A percentile compares a stretch with the other conserved stretches of the same genome.
Conservation (phyloP, 345 rosid species). For the Gynandropsis gynandra region DNA sequence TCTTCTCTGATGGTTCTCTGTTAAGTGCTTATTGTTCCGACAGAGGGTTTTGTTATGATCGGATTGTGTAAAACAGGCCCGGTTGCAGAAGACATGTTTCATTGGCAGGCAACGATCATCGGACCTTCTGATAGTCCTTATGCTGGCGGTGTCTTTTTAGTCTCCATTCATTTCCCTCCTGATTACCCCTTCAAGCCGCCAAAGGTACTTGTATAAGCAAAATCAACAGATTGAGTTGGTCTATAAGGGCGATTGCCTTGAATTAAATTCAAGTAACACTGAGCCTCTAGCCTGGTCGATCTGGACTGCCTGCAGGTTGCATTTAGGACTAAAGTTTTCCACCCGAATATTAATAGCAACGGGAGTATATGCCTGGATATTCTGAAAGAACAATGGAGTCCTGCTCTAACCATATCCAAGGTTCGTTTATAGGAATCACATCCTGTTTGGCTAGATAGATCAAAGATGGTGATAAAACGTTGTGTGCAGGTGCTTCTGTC, state of each 20-base stretch:
- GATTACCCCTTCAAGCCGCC: slow-evolving; percentile 47
- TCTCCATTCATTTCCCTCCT: slow-evolving; percentile 32
- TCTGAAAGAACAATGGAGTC: slow-evolving; percentile 11
- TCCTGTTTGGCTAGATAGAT: no score
- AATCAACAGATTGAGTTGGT: no score
- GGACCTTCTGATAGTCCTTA: slow-evolving; percentile 37
- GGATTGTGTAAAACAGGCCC: slow-evolving; percentile 23
- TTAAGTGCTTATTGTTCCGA: no score
- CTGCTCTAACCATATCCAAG: slow-evolving; percentile 7
- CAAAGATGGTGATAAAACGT: no score
- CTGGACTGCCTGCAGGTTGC: background rate
- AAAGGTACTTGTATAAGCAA: slow-evolving; percentile 20
- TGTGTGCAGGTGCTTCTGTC: no score
- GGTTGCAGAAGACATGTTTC: slow-evolving; percentile 36
- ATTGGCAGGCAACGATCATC: slow-evolving; percentile 37
- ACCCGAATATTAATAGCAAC: slow-evolving; percentile 7
- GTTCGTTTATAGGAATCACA: background rate
- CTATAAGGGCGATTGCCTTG: no score
- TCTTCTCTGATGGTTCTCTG: no score
- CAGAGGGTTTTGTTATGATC: background rate
- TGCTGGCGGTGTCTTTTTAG: slow-evolving; percentile 34
- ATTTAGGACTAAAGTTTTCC: slow-evolving; percentile 6
- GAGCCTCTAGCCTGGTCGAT: no score
- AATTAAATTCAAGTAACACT: no score
- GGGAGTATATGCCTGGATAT: slow-evolving; percentile 4